A percentile compares a stretch with the other conserved stretches of the same genome.
These are phyloP conservation scores for Oryza nivara DNA, from an alignment of 176 grass and related monocot genomes.

Conservation along the genomic window DNA sequence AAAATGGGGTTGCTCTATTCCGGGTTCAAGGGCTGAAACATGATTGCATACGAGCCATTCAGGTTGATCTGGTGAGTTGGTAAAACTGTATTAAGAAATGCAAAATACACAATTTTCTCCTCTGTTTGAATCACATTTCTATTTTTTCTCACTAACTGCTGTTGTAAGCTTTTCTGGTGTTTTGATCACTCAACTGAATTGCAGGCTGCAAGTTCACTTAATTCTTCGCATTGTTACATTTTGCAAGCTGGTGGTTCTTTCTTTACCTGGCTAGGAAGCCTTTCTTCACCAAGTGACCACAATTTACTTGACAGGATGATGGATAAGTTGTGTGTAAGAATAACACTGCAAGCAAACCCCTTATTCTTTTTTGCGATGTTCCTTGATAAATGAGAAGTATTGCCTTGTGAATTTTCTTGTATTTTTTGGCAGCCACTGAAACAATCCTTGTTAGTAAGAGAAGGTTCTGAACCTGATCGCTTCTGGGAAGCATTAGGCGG, in stretches of 20 bases:
- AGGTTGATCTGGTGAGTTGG: constrained; percentile 82
- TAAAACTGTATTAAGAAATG: neutral
- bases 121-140: neutral
- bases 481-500: constrained; percentile 84
- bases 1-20: constrained; percentile 66
- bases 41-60: constrained; percentile 76
- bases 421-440: constrained; percentile 59
- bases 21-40: constrained; percentile 77
- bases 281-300: constrained; percentile 64
- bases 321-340: constrained; percentile 67
- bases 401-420: constrained; percentile 7
- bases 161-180: neutral
- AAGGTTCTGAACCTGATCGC: constrained; percentile 74
- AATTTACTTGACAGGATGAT: constrained; percentile 67
- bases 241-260: constrained; percentile 67
- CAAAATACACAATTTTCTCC: neutral
- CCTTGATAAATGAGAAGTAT: constrained; percentile 4
- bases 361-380: neutral
- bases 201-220: constrained; percentile 69
- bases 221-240: constrained; percentile 85
- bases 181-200: constrained; percentile 32
- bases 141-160: neutral
- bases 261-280: constrained; percentile 68
- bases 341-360: constrained; percentile 5
- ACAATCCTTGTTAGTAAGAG: constrained; percentile 66